These are phyloP conservation scores for Coffea canephora DNA, from an alignment of 257 asterid species.

Conservation along the genomic window DNA sequence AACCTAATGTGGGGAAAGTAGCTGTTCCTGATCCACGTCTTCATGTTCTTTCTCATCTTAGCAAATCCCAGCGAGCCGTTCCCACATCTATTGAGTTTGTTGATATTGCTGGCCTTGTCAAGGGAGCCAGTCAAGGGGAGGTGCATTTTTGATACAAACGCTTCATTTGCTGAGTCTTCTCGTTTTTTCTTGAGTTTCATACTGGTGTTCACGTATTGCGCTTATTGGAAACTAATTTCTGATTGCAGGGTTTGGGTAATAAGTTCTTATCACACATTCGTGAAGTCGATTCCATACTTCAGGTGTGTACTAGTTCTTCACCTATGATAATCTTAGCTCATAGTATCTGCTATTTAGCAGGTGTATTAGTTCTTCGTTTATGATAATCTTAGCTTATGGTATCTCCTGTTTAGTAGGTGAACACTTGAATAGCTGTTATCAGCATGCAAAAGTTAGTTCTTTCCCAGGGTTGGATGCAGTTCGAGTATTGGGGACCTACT, in stretches of 20 bases:
- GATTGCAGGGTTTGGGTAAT: slow-evolving; percentile 84
- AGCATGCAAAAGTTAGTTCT: neutral
- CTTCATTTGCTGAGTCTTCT: too few species aligned
- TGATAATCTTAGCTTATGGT: neutral
- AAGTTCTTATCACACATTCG: slow-evolving; percentile 96
- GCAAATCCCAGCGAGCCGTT: slow-evolving; percentile 82
- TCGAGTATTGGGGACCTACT: neutral
- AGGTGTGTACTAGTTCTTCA: slow-evolving; percentile 39
- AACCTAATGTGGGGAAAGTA: slow-evolving; percentile 92
- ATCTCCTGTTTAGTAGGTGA: neutral
- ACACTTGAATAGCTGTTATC: neutral
- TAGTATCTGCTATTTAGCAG: too few species aligned
- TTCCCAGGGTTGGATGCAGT: neutral
- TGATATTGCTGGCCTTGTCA: slow-evolving; percentile 97
- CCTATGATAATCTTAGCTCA: too few species aligned
- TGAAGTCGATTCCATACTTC: slow-evolving; percentile 95
- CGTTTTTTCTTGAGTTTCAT: neutral
- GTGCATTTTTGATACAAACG: slow-evolving; percentile 30
- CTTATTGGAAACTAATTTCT: slow-evolving; percentile 14
- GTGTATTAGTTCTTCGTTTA: slow-evolving; percentile 1
- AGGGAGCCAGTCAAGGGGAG: slow-evolving; percentile 99
- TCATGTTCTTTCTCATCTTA: slow-evolving; percentile 70
- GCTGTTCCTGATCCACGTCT: slow-evolving; percentile 96
- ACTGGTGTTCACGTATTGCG: neutral
- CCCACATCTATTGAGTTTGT: slow-evolving; percentile 95